Percentiles rank a stretch among this genome's conserved stretches.
Evolutionary conservation across 768 basidiomycete species (phyloP).

Genomic region (Xerocomellus intermedius): DNA sequence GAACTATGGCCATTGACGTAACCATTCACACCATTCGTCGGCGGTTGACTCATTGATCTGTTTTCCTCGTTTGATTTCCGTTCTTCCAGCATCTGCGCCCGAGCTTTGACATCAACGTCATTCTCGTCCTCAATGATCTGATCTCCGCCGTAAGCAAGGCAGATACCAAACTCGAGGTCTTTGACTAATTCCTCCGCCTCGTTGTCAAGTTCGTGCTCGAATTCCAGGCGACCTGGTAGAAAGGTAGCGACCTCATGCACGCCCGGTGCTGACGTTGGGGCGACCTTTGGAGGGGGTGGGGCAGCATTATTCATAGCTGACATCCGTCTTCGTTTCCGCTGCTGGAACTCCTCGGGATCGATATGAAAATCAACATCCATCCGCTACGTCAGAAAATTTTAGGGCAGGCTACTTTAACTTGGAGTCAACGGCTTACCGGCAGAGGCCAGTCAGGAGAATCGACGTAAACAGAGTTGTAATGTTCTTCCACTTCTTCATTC

Average conservation of each 20-base stretch:
- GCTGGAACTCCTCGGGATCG: constrained; percentile 81
- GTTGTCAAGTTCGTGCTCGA: constrained; percentile 96
- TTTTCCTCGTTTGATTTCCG: constrained; percentile 26
- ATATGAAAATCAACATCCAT: constrained; percentile 66
- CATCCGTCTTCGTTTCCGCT: constrained; percentile 85
- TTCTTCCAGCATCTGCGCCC: constrained; percentile 42
- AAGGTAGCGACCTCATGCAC: constrained; percentile 91
- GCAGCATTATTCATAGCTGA: constrained; percentile 66
- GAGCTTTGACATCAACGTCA: constrained; percentile 66
- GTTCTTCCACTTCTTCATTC: constrained; percentile 88
- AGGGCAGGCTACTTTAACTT: constrained; percentile 1
- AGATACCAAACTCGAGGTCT: constrained; percentile 94
- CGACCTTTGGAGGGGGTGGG: constrained; percentile 60
- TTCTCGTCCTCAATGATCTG: constrained; percentile 75
- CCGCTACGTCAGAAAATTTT: constrained; percentile 7
- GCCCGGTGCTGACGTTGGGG: constrained; percentile 86
- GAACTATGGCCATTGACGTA: constrained; percentile 35
- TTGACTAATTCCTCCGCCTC: constrained; percentile 95
- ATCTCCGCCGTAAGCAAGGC: constrained; percentile 81
- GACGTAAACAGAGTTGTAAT: constrained; percentile 82
- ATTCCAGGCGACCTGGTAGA: constrained; percentile 96
- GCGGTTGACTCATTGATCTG: constrained; percentile 24
- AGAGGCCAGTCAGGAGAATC: constrained; percentile 76
- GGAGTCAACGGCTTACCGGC: constrained; percentile 53
- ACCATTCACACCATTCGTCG: constrained; percentile 24